Conservation (phyloP, 2,329 filamentous ascomycete genomes). For the Tetracladium maxilliforme region DNA sequence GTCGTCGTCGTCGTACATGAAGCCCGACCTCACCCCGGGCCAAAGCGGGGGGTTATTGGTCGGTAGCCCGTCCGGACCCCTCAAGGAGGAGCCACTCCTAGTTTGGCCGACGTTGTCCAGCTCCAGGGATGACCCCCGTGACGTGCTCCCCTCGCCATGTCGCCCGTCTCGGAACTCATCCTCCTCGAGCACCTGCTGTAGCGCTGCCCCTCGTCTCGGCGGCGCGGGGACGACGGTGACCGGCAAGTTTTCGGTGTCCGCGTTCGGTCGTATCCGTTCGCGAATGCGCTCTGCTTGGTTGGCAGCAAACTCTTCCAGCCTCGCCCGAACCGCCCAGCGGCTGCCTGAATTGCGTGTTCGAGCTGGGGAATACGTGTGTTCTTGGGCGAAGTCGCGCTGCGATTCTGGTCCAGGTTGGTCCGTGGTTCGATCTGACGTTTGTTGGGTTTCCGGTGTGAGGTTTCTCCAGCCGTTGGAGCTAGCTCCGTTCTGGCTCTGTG, state of each 20-base stretch:
- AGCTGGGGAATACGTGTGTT: too few species aligned
- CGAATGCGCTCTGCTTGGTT: constrained; percentile 44
- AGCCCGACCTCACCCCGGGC: too few species aligned
- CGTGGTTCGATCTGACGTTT: constrained; percentile 5
- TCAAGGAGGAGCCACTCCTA: too few species aligned
- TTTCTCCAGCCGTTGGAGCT: too few species aligned
- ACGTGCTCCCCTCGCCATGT: not conserved
- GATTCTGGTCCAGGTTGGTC: constrained; percentile 6
- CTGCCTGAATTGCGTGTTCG: constrained; percentile 6
- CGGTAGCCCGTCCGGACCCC: too few species aligned
- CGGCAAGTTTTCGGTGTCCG: constrained; percentile 38
- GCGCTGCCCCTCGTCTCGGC: constrained; percentile 36
- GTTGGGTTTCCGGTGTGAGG: too few species aligned
- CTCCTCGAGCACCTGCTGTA: constrained; percentile 42
- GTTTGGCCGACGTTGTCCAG: too few species aligned
- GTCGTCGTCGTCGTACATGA: too few species aligned
- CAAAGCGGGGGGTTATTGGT: too few species aligned
- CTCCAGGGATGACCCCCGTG: too few species aligned
- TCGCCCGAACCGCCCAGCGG: constrained; percentile 39
- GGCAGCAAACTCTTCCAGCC: constrained; percentile 45
- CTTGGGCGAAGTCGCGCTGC: too few species aligned
- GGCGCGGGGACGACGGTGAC: constrained; percentile 48
- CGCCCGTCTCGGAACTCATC: constrained; percentile 17
- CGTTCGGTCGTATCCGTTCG: constrained; percentile 36
- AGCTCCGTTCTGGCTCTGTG: too few species aligned